These are phyloP conservation scores for Pseudocohnilembus persalinus DNA, from an alignment of 169 alveolate species.

Conservation along the genomic window DNA sequence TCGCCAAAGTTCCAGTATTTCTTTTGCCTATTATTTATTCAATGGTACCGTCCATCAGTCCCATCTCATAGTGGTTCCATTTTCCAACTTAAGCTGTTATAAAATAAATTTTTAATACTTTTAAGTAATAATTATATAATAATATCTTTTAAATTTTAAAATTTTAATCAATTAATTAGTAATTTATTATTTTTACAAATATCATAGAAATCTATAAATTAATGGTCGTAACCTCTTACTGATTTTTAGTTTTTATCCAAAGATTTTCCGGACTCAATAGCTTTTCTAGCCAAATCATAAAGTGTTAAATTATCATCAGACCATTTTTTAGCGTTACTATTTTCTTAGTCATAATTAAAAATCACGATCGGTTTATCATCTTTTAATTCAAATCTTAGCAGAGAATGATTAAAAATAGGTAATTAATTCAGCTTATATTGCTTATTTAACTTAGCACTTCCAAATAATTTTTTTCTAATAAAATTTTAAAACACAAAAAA, in stretches of 20 bases:
- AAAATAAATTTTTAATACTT: no score
- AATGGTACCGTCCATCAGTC: background rate
- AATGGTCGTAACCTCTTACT: no score
- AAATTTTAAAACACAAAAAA: constrained; percentile 16
- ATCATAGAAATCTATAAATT: no score
- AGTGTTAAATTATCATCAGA: background rate
- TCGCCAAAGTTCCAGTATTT: constrained; percentile 8
- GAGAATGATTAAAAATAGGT: background rate
- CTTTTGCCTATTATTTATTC: background rate
- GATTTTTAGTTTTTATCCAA: no score
- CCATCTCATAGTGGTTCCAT: background rate
- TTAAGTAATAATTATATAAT: no score
- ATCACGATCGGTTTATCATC: background rate
- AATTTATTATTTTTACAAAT: no score
- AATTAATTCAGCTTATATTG: background rate
- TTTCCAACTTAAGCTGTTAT: background rate
- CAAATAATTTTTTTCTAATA: constrained; percentile 27
- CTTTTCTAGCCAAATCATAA: background rate
- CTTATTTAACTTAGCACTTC: background rate
- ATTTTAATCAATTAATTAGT: no score
- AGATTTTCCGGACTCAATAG: background rate
- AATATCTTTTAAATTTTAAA: no score
- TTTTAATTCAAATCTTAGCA: background rate
- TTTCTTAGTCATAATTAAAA: background rate
- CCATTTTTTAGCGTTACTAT: background rate